Percentiles rank a stretch among this genome's conserved stretches.
phyloP scores from a whole-genome alignment of 768 basidiomycete species.

The Leccinum ochraceum region DNA sequence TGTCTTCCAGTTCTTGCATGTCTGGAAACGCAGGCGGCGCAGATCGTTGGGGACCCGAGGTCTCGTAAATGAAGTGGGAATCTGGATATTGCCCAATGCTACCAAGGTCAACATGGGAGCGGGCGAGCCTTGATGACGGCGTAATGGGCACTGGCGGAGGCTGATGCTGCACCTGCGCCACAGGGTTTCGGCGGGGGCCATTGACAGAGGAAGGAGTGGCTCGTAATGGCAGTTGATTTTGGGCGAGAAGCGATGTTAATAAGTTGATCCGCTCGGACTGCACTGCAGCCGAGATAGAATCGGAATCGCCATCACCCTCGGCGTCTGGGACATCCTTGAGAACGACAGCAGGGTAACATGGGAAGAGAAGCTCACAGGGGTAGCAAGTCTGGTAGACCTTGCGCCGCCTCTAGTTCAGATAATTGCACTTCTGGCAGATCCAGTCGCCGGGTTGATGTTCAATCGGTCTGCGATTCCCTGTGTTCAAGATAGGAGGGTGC shows the following conservation, averaged over 20 bases:
- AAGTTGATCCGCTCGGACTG: conserved; percentile 84
- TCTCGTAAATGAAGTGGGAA: conserved; percentile 69
- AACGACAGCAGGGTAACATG: conserved; percentile 8
- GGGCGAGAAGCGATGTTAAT: conserved; percentile 70
- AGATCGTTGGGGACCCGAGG: conserved; percentile 46
- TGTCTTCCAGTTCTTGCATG: conserved; percentile 26
- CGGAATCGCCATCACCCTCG: conserved; percentile 86
- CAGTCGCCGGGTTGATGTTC: conserved; percentile 84
- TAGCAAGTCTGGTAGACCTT: conserved; percentile 91
- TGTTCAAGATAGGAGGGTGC: conserved; percentile 88
- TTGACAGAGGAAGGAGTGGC: conserved; percentile 18
- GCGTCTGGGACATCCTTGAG: conserved; percentile 52
- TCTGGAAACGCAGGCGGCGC: conserved; percentile 38
- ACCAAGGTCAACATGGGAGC: conserved; percentile 46
- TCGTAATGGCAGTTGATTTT: conserved; percentile 43
- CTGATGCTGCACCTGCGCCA: conserved; percentile 47
- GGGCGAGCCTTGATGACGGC: conserved; percentile 40
- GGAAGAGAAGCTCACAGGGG: conserved; percentile 57
- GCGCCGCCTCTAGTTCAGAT: conserved; percentile 83
- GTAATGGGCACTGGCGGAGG: conserved; percentile 40
- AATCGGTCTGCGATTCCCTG: conserved; percentile 85
- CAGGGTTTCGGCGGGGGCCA: conserved; percentile 42
- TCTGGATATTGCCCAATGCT: conserved; percentile 46
- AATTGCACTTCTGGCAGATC: conserved; percentile 84
- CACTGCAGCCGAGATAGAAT: conserved; percentile 82